Conservation (phyloP, 2,329 filamentous ascomycete genomes). For the Nothopassalora personata region DNA sequence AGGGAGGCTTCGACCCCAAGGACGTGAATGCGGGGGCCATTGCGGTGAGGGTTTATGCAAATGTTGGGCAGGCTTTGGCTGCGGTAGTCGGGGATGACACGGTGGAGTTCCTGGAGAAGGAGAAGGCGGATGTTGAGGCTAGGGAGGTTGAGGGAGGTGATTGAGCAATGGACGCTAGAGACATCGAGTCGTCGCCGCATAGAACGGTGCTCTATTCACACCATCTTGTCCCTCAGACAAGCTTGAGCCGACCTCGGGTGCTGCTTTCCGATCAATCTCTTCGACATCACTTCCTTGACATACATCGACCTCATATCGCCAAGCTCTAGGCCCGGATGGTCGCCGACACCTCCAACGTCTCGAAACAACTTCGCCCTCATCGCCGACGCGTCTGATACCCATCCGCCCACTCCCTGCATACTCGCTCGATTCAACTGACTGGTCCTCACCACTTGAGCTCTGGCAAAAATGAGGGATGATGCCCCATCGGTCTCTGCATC, state of each 20-base stretch:
- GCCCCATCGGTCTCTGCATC: not conserved
- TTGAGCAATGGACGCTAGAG: not conserved
- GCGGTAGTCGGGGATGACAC: constrained; percentile 4
- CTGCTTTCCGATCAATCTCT: too few species aligned
- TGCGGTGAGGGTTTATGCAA: constrained; percentile 5
- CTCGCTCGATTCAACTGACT: too few species aligned
- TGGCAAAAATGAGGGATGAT: not conserved
- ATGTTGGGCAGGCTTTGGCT: constrained; percentile 6
- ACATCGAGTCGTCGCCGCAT: too few species aligned
- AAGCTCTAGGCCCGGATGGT: not conserved
- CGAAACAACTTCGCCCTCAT: not conserved
- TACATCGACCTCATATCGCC: not conserved
- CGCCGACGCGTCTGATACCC: not conserved
- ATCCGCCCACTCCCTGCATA: not conserved
- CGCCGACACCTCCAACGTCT: not conserved
- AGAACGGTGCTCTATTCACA: too few species aligned
- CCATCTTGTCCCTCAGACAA: too few species aligned
- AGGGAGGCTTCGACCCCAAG: constrained; percentile 6
- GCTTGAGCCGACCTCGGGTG: too few species aligned
- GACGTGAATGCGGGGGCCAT: constrained; percentile 4
- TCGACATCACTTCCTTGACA: not conserved
- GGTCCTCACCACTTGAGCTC: not conserved
- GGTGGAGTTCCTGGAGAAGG: constrained; percentile 11
- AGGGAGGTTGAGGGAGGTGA: constrained; percentile 8
- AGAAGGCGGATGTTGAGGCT: constrained; percentile 7